A percentile compares a stretch with the other conserved stretches of the same genome.
phyloP scores from a whole-genome alignment of 768 basidiomycete genomes.

The Cystobasidium ongulense region DNA sequence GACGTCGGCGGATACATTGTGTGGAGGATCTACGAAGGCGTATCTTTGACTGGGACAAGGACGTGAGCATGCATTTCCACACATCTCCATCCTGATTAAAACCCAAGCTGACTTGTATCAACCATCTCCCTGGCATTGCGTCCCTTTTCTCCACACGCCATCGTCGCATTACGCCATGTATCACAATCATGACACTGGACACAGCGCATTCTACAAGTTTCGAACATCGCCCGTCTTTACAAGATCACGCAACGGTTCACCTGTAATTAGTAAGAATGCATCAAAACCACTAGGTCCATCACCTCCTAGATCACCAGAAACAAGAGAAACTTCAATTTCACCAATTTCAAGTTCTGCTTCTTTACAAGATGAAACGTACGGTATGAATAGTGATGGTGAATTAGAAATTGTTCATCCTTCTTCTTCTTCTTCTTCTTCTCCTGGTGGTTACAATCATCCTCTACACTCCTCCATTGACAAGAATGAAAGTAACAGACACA shows the following conservation, averaged over 20 bases:
- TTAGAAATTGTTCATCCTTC: neutral
- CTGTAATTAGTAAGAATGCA: neutral
- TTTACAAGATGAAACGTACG: neutral
- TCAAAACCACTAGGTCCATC: neutral
- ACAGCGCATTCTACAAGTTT: constrained; percentile 31
- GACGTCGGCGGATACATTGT: constrained; percentile 23
- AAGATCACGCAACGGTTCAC: constrained; percentile 6
- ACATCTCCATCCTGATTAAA: neutral
- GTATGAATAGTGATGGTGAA: constrained; percentile 10
- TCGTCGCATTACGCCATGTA: too few species aligned
- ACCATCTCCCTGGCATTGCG: neutral
- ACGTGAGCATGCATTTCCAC: constrained; percentile 11
- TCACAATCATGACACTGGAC: too few species aligned
- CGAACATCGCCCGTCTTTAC: constrained; percentile 19
- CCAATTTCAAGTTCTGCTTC: constrained; percentile 14
- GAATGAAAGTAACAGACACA: neutral
- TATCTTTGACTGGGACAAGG: neutral
- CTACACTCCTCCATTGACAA: neutral
- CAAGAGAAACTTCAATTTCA: constrained; percentile 12
- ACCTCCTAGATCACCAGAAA: neutral
- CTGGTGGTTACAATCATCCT: neutral
- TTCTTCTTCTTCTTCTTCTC: constrained; percentile 4
- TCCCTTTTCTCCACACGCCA: too few species aligned
- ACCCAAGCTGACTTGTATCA: neutral
- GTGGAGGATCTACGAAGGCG: constrained; percentile 15